These are phyloP conservation scores for Fomitiporia mediterranea DNA, from an alignment of 1,284 basidiomycete species.

Conservation along the genomic window DNA sequence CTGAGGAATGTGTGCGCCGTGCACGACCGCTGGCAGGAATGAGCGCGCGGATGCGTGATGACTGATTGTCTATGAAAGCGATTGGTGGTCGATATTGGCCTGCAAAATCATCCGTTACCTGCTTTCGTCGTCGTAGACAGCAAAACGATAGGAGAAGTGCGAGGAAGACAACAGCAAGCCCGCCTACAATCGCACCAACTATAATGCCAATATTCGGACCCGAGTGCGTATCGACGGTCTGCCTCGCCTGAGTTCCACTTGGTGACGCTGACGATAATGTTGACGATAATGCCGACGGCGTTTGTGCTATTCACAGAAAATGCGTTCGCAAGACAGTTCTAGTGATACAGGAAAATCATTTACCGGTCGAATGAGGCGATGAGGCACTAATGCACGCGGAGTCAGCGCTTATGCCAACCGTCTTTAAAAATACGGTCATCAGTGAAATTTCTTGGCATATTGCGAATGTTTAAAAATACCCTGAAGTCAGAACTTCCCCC, in stretches of 20 bases:
- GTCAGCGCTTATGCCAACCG: conserved; percentile 48
- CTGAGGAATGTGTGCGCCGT: conserved; percentile 9
- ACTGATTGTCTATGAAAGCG: conserved; percentile 5
- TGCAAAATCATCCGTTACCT: conserved; percentile 22
- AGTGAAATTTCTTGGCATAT: background rate
- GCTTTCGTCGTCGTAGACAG: conserved; percentile 38
- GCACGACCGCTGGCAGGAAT: conserved; percentile 4
- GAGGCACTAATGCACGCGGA: conserved; percentile 45
- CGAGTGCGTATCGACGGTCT: conserved; percentile 6
- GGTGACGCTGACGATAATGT: conserved; percentile 19
- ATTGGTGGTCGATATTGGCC: background rate
- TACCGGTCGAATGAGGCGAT: conserved; percentile 47
- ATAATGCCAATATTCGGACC: conserved; percentile 40
- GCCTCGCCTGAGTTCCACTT: conserved; percentile 21
- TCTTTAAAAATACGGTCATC: conserved; percentile 1
- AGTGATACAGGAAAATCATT: conserved; percentile 5
- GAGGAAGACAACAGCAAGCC: conserved; percentile 47
- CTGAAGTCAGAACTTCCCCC: conserved; percentile 55
- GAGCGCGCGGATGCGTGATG: conserved; percentile 14
- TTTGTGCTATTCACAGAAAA: conserved; percentile 2
- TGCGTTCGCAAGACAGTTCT: background rate
- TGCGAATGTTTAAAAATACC: background rate
- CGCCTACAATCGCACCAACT: conserved; percentile 55
- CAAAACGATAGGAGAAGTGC: conserved; percentile 46
- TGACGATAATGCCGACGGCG: background rate